Percentiles rank a stretch among this genome's conserved stretches.
Evolutionary conservation across 2,329 filamentous ascomycete species (phyloP).

Genomic region (Penicillium sp.): DNA sequence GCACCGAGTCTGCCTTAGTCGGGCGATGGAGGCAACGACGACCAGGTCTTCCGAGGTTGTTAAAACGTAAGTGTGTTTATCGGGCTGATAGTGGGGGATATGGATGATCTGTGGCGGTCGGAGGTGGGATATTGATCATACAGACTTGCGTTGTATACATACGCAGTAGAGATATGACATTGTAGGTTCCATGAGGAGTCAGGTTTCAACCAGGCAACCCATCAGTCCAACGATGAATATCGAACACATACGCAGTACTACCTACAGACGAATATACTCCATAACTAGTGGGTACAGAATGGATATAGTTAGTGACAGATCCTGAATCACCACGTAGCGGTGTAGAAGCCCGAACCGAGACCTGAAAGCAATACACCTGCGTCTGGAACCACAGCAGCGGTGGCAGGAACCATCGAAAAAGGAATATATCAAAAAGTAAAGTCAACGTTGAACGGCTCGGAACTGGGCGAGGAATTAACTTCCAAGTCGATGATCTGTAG

Average conservation of each 20-base stretch:
- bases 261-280: no score
- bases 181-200: no score
- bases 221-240: no score
- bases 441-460: neutral
- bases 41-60: neutral
- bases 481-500: neutral
- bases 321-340: slow-evolving; percentile 8
- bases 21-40: slow-evolving; percentile 2
- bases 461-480: neutral
- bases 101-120: slow-evolving; percentile 4
- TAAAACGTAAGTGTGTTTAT: no score
- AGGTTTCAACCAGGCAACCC: no score
- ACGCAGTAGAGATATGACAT: no score
- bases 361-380: neutral
- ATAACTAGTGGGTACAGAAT: neutral
- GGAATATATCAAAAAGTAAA: neutral
- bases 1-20: slow-evolving; percentile 3
- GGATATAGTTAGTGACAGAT: slow-evolving; percentile 1
- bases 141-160: neutral
- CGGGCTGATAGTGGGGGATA: neutral
- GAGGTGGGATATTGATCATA: neutral
- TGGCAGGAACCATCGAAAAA: neutral
- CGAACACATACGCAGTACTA: no score
- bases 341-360: slow-evolving; percentile 2
- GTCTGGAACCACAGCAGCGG: slow-evolving; percentile 1